Evolutionary conservation across 495 filamentous ascomycete species (phyloP), one percentile per base, ranked within the genome.

Genomic region (Echria macrotheca): DNA sequence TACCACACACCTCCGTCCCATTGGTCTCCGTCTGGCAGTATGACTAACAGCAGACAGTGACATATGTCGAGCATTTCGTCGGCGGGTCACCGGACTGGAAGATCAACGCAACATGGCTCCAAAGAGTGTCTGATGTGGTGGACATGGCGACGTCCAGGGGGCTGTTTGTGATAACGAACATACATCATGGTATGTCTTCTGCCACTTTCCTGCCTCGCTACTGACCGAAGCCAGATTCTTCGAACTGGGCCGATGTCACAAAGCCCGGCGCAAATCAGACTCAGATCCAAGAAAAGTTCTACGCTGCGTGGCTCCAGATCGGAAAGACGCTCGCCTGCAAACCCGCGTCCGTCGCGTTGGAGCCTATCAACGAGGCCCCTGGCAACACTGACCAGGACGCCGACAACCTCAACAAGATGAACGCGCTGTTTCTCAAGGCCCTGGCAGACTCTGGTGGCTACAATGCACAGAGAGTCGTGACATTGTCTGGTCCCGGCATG

Each of bases 291-390:
- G 75, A 80, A 43, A 73, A 75, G 49, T 81, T 82, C 54, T 73
- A 75, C 23, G 54, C 68, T 6, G 65, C 81, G 2, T 83, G 78
- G 81, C 67, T 75, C 38, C 81, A 82, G 49, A 80, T 83, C 55
- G 79, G 73, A 9, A 69, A 69, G 12, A 70, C 72, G 26, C 66
- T 83, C 32, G 76, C 68, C 11, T 76, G 72, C 66, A 80, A 81
- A 54, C 72, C 73, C 0, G 71, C 67, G 24, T 57, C 67, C 5
- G 69, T 82, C n/a, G 75, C 77, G 1, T 78, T 83, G 38, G 81
- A 85, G 51, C 60, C 79, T 2, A 74, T 85, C 54, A 83, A 83
- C 52, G 80, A 84, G 49, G 75, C 77, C 0, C 69, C 78, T 0
- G 78, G 72, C 38, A 70, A 68, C 9, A 78, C 67, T 1, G 65